These are phyloP conservation scores for Mycena indigotica DNA, from an alignment of 768 basidiomycete species.

Conservation along the genomic window DNA sequence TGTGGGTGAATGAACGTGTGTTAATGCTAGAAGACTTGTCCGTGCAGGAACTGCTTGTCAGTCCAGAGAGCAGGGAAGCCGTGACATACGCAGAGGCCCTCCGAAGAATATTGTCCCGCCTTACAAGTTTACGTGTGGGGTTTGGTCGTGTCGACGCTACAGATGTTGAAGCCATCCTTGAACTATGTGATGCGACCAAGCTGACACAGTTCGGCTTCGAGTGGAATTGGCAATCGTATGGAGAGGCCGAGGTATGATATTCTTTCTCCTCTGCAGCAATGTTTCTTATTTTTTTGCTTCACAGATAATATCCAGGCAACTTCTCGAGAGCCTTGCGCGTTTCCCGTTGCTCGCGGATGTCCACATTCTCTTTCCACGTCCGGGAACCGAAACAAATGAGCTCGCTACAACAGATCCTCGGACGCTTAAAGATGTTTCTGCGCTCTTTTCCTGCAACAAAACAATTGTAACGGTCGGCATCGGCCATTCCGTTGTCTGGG, in stretches of 20 bases:
- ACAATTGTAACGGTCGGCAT: slow-evolving; percentile 7
- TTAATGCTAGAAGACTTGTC: slow-evolving; percentile 5
- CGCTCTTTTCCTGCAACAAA: not conserved
- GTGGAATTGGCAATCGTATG: slow-evolving; percentile 19
- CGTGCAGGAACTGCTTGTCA: not conserved
- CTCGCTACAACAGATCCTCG: not conserved
- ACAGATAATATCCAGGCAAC: not conserved
- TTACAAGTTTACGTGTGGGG: slow-evolving; percentile 20
- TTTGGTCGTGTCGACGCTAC: slow-evolving; percentile 12
- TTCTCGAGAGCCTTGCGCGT: not conserved
- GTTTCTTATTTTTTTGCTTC: not conserved
- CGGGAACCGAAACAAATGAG: not conserved
- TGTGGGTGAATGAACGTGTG: slow-evolving; percentile 20
- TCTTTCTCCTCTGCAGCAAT: too few relatives aligned
- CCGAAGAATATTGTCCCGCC: slow-evolving; percentile 7
- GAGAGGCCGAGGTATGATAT: slow-evolving; percentile 8
- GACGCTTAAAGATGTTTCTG: not conserved
- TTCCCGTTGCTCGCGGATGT: not conserved
- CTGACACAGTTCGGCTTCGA: slow-evolving; percentile 23
- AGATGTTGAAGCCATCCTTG: slow-evolving; percentile 12
- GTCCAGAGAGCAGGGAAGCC: not conserved
- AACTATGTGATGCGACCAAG: slow-evolving; percentile 13
- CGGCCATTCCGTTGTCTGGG: slow-evolving; percentile 17
- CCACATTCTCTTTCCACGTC: slow-evolving; percentile 1
- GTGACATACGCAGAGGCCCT: slow-evolving; percentile 15